Conservation (phyloP, 148 eudicot genomes). For the Camellia granthamiana region DNA sequence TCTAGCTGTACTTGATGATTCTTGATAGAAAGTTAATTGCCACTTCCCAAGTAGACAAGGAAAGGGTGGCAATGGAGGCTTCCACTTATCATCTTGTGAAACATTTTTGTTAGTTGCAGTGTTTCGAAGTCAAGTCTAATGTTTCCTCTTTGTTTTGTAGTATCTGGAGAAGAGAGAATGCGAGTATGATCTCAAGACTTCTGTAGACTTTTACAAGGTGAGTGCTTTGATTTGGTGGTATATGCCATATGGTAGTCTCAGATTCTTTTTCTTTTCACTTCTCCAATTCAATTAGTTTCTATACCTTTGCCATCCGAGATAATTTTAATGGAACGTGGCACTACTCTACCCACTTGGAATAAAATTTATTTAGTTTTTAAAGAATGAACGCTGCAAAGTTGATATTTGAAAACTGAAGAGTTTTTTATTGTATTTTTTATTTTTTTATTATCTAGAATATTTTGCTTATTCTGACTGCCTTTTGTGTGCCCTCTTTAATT, state of each 20-base stretch:
- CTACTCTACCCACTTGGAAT: background rate
- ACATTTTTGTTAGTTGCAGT: background rate
- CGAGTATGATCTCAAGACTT: conserved; percentile 76
- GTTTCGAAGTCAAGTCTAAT: background rate
- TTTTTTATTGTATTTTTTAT: background rate
- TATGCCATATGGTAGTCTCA: background rate
- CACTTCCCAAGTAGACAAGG: background rate
- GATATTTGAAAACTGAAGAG: background rate
- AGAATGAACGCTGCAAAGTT: background rate
- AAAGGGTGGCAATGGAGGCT: background rate
- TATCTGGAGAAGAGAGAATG: conserved; percentile 88
- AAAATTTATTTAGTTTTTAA: background rate
- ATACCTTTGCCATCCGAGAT: too few relatives aligned
- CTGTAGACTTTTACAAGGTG: conserved; percentile 76
- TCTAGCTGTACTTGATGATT: background rate
- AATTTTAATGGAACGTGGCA: too few relatives aligned
- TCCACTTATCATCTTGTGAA: background rate
- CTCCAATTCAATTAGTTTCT: background rate
- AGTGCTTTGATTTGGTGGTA: conserved; percentile 10
- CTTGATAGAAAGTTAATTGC: background rate
- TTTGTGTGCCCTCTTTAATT: conserved; percentile 11
- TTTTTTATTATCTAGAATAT: background rate
- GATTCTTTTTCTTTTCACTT: background rate
- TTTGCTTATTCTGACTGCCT: background rate
- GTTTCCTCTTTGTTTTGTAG: conserved; percentile 35